Base-by-base conservation (phyloP, 2,329 filamentous ascomycete species). In the Madurella mycetomatis region DNA sequence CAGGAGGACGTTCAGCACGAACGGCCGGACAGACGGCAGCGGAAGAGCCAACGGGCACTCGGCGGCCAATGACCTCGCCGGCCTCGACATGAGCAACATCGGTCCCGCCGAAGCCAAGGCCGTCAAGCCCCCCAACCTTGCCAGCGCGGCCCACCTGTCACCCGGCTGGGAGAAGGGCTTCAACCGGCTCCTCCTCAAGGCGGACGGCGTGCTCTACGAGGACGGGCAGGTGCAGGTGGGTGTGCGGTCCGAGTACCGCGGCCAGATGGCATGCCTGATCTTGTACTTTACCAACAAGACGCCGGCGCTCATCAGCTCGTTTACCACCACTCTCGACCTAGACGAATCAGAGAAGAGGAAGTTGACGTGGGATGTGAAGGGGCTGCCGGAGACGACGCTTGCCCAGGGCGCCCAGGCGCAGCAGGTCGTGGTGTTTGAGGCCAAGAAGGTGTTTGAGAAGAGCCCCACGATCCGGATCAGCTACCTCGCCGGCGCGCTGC, bases 251-350 rank as follows among this genome's bases (percentile, higher is more conserved):
- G 94, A 99, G 72, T 99, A 96, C 69, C 87, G 94, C 56, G 89
- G 86, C n/a, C 90, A 96, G 67, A 87, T 96, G 75, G 94, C 94
- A 41, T 96, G 94, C 65, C 76, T 99, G 58, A 97, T 99, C 65
- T 76, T 96, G 49, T 99, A 97, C 72, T 96, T 97, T 70, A 88
- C 86, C 57, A 99, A 99, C 77, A 96, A 96, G 74, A 91, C 90
- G 1, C 85, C 90, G 0, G 86, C 88, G 39, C 75, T 87, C 0
- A 87, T 99, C 64, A 88, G 85, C 51, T 96, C 92, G 0, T 95
- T 99, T 68, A 97, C 94, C 0, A 97, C 94, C 1, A 95, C 92
- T 0, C 75, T 97, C 46, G 92, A 97, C 68, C 85, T 95, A 60
- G 86, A 91, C 52, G 78, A 81, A 52, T 73, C 72, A 51, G 84